Evolutionary conservation across 495 filamentous ascomycete genomes (phyloP).

Genomic region (Cercophora scortea): DNA sequence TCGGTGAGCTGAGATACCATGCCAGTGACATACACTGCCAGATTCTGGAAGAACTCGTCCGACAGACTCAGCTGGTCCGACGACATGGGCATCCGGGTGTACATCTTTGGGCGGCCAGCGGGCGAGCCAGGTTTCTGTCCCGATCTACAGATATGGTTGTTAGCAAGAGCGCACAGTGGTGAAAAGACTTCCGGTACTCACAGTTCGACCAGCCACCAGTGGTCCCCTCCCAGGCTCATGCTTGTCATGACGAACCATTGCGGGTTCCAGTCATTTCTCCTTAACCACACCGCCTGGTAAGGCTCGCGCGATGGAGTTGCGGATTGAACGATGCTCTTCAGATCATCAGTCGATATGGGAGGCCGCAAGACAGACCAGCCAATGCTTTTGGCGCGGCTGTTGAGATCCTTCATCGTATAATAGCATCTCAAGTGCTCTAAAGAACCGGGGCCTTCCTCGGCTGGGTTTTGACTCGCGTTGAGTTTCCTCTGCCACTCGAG

Average conservation of each 20-base stretch:
- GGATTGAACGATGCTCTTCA: slow-evolving; percentile 52
- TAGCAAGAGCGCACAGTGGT: neutral
- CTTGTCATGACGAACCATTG: slow-evolving; percentile 63
- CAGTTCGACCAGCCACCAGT: slow-evolving; percentile 67
- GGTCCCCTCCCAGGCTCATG: slow-evolving; percentile 64
- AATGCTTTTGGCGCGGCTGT: slow-evolving; percentile 46
- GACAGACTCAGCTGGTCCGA: slow-evolving; percentile 23
- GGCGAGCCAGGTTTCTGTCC: slow-evolving; percentile 8
- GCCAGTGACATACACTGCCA: slow-evolving; percentile 29
- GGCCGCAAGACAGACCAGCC: slow-evolving; percentile 52
- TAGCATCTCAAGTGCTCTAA: slow-evolving; percentile 51
- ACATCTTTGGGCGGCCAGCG: slow-evolving; percentile 17
- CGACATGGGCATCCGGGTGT: slow-evolving; percentile 29
- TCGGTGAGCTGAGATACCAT: slow-evolving; percentile 38
- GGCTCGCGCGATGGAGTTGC: slow-evolving; percentile 31
- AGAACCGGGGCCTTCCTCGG: slow-evolving; percentile 43
- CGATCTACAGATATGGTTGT: slow-evolving; percentile 2
- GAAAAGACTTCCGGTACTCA: slow-evolving; percentile 21
- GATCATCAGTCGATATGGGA: slow-evolving; percentile 48
- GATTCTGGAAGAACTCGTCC: slow-evolving; percentile 30
- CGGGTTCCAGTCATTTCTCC: slow-evolving; percentile 50
- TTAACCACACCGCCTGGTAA: slow-evolving; percentile 55
- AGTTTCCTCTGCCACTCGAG: slow-evolving; percentile 40
- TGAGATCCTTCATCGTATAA: slow-evolving; percentile 55
- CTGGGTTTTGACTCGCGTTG: slow-evolving; percentile 44